Base-by-base conservation (phyloP, 2,329 filamentous ascomycete species). In the Alternaria brassicae region DNA sequence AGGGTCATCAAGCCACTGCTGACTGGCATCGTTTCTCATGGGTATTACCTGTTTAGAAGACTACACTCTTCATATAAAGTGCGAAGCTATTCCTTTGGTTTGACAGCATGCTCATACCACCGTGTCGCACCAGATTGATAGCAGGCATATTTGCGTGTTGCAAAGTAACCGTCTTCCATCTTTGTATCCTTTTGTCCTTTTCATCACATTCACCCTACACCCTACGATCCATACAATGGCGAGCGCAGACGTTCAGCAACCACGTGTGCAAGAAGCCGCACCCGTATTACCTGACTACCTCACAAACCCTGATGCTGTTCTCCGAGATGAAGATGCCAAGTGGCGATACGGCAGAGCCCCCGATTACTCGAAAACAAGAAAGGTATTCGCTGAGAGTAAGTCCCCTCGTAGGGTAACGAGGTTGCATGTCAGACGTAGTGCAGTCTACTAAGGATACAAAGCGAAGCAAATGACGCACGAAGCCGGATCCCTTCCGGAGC, bases 291-390 rank as follows among this genome's bases (percentile, higher is more conserved):
- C 87, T 21, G 86, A 89, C 73, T 88, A 87, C 65, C 79, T 88
- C 53, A 80, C 83, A 17, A 82, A 86, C 62, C 82, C 85, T 0
- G 83, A 88, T 71, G 86, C 86, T 23, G 84, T 87, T 44, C 79
- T 87, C 50, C 81, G 82, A 51, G 85, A 88, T 63, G 67, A 72
- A 47, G 74, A 82, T 10, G 84, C 83, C 10, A 79, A 81, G 54
- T 90, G 88, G 88, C 80, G 88, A 44, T 85, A 88, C 74, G 85
- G 85, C 9, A 76, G 77, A 53, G 81, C 85, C 39, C 88, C 88
- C 1, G 87, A 90, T 70, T 90, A 90, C 73, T 82, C 81, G 36
- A 88, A 87, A 70, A 90, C 88, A 2, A 81, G 88, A 36, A 82
- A 83, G 57, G 81, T 86, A 41, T 90, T 82, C 72, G 78, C 80